Base-by-base conservation (phyloP, 495 filamentous ascomycete genomes). In the Penicillium maclennaniae region DNA sequence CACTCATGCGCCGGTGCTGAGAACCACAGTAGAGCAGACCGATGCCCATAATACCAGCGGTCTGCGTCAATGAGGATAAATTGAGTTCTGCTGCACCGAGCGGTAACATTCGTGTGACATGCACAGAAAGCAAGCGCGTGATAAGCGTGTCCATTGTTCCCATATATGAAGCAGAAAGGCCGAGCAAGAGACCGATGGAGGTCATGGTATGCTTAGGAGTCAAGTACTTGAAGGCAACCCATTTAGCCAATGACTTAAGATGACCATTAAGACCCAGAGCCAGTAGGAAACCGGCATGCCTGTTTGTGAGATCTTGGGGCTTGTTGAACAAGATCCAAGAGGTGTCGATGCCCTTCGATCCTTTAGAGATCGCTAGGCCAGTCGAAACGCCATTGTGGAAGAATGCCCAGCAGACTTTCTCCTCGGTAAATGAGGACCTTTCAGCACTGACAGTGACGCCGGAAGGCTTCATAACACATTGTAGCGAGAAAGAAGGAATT, bases 261-360 rank as follows among this genome's bases (percentile, higher is more conserved):
- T 97, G 95, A 0, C 95, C 95, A 66, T 96, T 97, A 43, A 99
- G 77, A n/a, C 93, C 93, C 6, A 99, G 71, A 9, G 88, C 93
- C 9, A 99, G 73, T 9, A 99, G 71, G 54, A 99, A 93, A 0
- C 93, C 93, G 43, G 93, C 95, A 64, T 99, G 93, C 14, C 92
- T 83, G 62, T 97, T 96, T 37, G 83, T 93, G 1, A 95, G 82
- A 23, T 99, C 95, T 31, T 83, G 79, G 0, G 95, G 92, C 65
- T 96, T 97, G 72, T 99, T 99, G 74, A 93, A 97, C 36, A 96
- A 77, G 59, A 99, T 96, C 93, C 93, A 99, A 0, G 91, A 96
- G 2, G 91, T 96, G 59, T 99, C 93, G 53, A 99, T 96, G 6
- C 91, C 91, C 66, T 89, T 91, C 0, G 92, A 93, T 28, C 90